These are phyloP conservation scores for Marchantia paleacea DNA, from an alignment of 225 moss, liverwort and hornwort species.

Conservation along the genomic window DNA sequence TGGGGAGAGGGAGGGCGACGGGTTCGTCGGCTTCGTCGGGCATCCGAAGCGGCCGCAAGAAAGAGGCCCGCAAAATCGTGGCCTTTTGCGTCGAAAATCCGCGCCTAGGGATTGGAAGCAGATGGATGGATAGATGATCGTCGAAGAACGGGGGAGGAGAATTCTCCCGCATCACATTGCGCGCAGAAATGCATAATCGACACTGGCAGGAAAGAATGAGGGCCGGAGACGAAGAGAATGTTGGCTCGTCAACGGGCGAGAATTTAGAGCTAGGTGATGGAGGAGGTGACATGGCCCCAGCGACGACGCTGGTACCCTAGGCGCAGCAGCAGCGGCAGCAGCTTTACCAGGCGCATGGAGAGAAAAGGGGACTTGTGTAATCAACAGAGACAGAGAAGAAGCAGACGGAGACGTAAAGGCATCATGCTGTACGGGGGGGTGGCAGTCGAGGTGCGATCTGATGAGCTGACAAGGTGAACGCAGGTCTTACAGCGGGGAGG, in stretches of 20 bases:
- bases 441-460: not conserved
- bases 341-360: not conserved
- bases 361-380: not conserved
- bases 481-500: not conserved
- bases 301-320: not conserved
- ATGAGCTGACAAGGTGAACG: not conserved
- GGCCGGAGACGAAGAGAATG: not conserved
- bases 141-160: too few species aligned
- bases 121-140: too few species aligned
- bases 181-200: too few species aligned
- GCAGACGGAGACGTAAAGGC: constrained; percentile 1
- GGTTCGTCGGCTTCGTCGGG: too few species aligned
- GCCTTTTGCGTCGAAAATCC: not conserved
- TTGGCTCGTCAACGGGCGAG: not conserved
- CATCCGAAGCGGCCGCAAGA: not conserved
- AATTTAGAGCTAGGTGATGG: not conserved
- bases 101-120: not conserved
- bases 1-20: too few species aligned
- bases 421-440: not conserved
- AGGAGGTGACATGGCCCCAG: not conserved
- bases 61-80: not conserved
- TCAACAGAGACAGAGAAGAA: not conserved
- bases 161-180: too few species aligned
- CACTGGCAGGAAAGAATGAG: not conserved
- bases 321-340: not conserved